Base-by-base conservation (phyloP, 495 filamentous ascomycete species). In the Halenospora varia region DNA sequence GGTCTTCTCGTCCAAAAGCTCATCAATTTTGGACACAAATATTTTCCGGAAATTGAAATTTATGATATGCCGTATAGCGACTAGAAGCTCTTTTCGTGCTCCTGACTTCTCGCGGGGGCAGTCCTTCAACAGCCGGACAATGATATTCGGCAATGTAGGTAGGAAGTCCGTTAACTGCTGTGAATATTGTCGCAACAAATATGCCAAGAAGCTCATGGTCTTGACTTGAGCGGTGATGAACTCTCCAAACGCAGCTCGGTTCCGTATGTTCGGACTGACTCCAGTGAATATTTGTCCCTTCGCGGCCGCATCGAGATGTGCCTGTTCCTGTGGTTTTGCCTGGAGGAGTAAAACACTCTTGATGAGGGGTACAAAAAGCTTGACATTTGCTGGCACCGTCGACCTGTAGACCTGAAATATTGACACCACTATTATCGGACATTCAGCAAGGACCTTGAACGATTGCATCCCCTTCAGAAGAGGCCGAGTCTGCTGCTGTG, bases 41-140 rank as follows among this genome's bases (percentile, higher is more conserved):
- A 98, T 96, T 67, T 89, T 94, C 53, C 95, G 78, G 60, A 97
- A 97, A 67, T 96, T 97, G 75, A 97, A 97, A 70, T 99, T 99
- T 72, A 97, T 97, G 62, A 97, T 97, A 66, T 99, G 95, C 13
- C 95, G 83, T 57, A 97, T 97, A 0, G 94, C 95, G 24, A 99
- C 95, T 17, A 99, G 72, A 17, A 99, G 77, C 71, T 99, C 95
- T 71, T 97, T 99, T 24, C 95, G 79, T 2, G 94, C 90, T 17
- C 88, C 86, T 0, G 93, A 97, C 63, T 96, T 93, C 70, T 97
- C 93, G 46, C 92, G 78, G 0, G 95, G 95, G 53, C 93, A 97
- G 62, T 99, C 95, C 62, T 95, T 88, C 49, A 99, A 73, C 49
- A 99, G 74, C 4, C 95, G 84, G 17, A 99, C 91, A 0, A 96